Conservation (phyloP, 495 filamentous ascomycete genomes). For the Melanomma pulvis-pyrius region DNA sequence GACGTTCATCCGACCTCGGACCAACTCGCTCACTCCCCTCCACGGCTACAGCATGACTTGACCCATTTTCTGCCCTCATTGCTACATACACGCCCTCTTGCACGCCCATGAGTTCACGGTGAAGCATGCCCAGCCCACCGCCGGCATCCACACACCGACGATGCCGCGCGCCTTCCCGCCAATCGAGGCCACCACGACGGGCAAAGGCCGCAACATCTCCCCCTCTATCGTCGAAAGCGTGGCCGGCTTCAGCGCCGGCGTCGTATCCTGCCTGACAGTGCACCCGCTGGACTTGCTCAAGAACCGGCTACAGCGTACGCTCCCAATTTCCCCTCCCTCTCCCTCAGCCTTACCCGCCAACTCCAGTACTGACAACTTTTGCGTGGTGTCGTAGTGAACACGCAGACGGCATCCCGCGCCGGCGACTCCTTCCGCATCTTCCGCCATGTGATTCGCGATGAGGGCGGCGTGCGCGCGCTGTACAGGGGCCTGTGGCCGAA, state of each 20-base stretch:
- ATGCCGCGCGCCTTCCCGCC: constrained; percentile 49
- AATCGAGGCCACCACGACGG: constrained; percentile 38
- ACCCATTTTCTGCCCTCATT: background rate
- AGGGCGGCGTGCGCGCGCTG: constrained; percentile 65
- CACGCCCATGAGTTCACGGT: background rate
- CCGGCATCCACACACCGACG: background rate
- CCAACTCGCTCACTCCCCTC: background rate
- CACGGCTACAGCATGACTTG: background rate
- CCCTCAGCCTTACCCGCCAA: background rate
- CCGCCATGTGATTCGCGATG: constrained; percentile 57
- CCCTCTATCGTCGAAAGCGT: constrained; percentile 84
- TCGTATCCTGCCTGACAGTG: constrained; percentile 77
- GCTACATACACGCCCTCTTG: background rate
- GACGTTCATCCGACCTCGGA: background rate
- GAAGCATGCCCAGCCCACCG: constrained; percentile 6
- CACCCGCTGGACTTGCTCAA: constrained; percentile 95
- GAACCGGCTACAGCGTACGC: constrained; percentile 79
- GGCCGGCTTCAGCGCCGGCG: constrained; percentile 86
- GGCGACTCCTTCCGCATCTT: constrained; percentile 61
- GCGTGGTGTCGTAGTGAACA: constrained; percentile 39
- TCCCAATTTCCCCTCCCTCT: too few relatives aligned
- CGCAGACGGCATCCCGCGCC: constrained; percentile 43
- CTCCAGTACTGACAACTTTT: too few relatives aligned
- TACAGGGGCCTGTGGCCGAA: constrained; percentile 92
- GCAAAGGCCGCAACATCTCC: constrained; percentile 39